Evolutionary conservation across 2,329 filamentous ascomycete species (phyloP).

Genomic region (Sclerotinia borealis): DNA sequence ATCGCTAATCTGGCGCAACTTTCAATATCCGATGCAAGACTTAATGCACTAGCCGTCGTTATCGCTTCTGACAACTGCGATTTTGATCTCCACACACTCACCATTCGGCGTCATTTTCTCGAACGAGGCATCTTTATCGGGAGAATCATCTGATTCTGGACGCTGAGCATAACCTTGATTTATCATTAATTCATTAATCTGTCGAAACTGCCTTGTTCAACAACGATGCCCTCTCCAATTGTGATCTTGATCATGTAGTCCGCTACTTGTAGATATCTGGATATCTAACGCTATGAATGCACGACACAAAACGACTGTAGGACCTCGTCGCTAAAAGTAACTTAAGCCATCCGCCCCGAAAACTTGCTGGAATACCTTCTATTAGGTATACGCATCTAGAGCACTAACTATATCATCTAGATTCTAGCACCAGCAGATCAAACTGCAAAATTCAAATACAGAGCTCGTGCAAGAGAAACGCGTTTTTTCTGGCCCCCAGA

Average conservation of each 20-base stretch:
- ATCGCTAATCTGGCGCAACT: slow-evolving; percentile 20
- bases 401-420: slow-evolving; percentile 25
- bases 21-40: slow-evolving; percentile 26
- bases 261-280: slow-evolving; percentile 31
- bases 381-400: slow-evolving; percentile 17
- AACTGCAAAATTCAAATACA: slow-evolving; percentile 9
- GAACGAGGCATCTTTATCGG: slow-evolving; percentile 11
- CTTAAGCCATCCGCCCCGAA: slow-evolving; percentile 4
- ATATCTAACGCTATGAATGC: slow-evolving; percentile 22
- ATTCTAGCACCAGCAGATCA: slow-evolving; percentile 9
- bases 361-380: not conserved
- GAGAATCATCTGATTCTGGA: slow-evolving; percentile 31
- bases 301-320: slow-evolving; percentile 2
- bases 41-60: not conserved
- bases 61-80: not conserved
- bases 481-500: slow-evolving; percentile 18
- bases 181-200: slow-evolving; percentile 22
- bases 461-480: slow-evolving; percentile 24
- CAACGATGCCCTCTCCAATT: slow-evolving; percentile 33
- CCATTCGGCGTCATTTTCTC: slow-evolving; percentile 1
- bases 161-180: slow-evolving; percentile 26
- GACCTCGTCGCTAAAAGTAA: not conserved
- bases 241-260: slow-evolving; percentile 37
- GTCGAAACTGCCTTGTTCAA: slow-evolving; percentile 36
- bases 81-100: not conserved